phyloP scores from a whole-genome alignment of 768 basidiomycete genomes.

The Leccinum obscurum region DNA sequence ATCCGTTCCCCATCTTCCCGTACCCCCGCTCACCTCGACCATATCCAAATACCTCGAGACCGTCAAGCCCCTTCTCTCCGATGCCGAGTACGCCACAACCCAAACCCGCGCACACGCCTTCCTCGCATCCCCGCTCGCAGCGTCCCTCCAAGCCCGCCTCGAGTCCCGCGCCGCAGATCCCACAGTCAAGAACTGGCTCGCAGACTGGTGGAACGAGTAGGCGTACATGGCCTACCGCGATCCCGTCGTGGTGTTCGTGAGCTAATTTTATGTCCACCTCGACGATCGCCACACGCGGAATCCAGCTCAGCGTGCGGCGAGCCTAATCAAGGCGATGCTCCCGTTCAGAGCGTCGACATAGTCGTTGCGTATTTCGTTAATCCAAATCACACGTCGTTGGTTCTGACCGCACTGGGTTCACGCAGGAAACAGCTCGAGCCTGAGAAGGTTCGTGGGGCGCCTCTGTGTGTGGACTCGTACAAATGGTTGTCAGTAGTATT shows the following conservation, averaged over 20 bases:
- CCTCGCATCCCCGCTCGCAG: conserved; percentile 63
- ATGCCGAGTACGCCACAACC: conserved; percentile 60
- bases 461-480: conserved; percentile 92
- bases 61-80: conserved; percentile 73
- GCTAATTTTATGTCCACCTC: conserved; percentile 92
- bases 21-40: conserved; percentile 82
- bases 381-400: background rate
- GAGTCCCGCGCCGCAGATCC: conserved; percentile 69
- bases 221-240: conserved; percentile 90
- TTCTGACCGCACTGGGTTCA: background rate
- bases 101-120: conserved; percentile 64
- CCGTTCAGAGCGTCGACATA: conserved; percentile 84
- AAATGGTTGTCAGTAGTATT: conserved; percentile 61
- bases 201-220: conserved; percentile 96
- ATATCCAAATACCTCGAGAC: conserved; percentile 81
- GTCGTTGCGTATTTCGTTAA: conserved; percentile 44
- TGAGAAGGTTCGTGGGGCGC: conserved; percentile 74
- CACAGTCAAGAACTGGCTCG: conserved; percentile 76
- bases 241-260: conserved; percentile 88
- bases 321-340: conserved; percentile 80
- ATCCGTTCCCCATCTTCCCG: conserved; percentile 76
- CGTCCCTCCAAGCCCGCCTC: conserved; percentile 75
- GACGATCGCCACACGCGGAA: conserved; percentile 55
- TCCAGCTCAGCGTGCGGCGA: conserved; percentile 75
- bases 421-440: conserved; percentile 77